Conservation (phyloP, 768 basidiomycete genomes). For the Kwoniella europaea region DNA sequence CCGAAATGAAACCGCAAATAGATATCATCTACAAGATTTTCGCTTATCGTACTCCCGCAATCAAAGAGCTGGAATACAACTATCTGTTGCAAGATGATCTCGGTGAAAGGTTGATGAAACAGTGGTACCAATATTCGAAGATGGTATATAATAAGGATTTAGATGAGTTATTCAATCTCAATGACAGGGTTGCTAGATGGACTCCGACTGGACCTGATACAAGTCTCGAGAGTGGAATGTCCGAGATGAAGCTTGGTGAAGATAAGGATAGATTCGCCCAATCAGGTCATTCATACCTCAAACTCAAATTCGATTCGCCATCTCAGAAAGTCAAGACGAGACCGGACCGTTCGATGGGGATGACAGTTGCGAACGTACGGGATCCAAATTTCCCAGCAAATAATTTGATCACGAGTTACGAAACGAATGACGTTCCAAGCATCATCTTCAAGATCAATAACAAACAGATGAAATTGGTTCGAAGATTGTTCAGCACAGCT, state of each 20-base stretch:
- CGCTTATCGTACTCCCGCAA: neutral
- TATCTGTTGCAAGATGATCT: neutral
- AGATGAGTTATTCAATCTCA: neutral
- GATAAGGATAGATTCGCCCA: neutral
- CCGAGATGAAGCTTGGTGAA: neutral
- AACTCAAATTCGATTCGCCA: neutral
- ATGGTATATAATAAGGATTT: neutral
- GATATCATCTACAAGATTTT: neutral
- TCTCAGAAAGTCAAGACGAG: neutral
- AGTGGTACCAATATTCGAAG: neutral
- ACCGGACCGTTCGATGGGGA: neutral
- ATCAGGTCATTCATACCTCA: neutral
- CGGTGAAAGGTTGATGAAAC: neutral
- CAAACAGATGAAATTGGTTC: constrained; percentile 5
- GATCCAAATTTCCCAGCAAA: no score
- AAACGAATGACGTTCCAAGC: neutral
- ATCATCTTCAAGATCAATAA: neutral
- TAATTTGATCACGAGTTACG: neutral
- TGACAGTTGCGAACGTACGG: no score
- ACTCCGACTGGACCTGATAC: neutral
- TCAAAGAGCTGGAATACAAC: neutral
- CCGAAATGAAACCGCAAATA: neutral
- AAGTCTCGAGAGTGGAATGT: no score
- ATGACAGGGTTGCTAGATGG: neutral
- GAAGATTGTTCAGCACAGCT: constrained; percentile 4